Evolutionary conservation across 192 early-diverging fungal species (phyloP), one percentile per base, ranked within the genome.

Genomic region (Coemansia sp.): DNA sequence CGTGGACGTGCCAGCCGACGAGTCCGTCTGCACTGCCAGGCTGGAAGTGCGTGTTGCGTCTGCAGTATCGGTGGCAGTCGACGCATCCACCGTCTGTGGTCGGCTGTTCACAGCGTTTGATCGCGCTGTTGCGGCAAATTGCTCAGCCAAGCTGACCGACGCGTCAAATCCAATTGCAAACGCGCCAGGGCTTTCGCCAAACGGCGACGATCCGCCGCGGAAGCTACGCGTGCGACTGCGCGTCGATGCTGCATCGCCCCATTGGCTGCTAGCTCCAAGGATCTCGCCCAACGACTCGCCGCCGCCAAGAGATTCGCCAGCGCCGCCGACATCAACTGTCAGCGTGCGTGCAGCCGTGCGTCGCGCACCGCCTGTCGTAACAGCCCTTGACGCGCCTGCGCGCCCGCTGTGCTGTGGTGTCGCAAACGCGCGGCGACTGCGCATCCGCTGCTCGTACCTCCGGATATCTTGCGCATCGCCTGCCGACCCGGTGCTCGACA

Each of bases 211-310:
- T 21, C 48, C 48, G 1, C 59, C 75, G 38, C 75, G 75, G 34
- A 60, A 57, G 52, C 69, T 67, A 23, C 71, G 67, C 22, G 71
- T 22, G 53, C 62, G 63, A 49, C 69, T 65, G 19, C 63, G 65
- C 21, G 75, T 51, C 23, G 76, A 65, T 21, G 68, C 30, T 12
- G 67, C 53, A 6, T 73, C 76, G 30, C 53, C 77, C 77, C 77
- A 80, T 58, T 66, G 71, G 24, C 63, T 59, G 30, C 65, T 51
- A 10, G 58, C 34, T 22, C 77, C 77, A 4, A 80, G 54, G n/a
- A 80, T 80, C 10, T 74, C 77, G 47, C 72, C 77, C 9, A 74
- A 64, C 2, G 77, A 74, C 65, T 80, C 77, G 9, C 77, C 38
- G 38, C 38, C 62, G 7, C 22, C 31, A 2, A 49, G 48, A 19